Evolutionary conservation across 2,329 filamentous ascomycete genomes (phyloP), one percentile per base, ranked within the genome.

Genomic region (Huntiella decipiens): DNA sequence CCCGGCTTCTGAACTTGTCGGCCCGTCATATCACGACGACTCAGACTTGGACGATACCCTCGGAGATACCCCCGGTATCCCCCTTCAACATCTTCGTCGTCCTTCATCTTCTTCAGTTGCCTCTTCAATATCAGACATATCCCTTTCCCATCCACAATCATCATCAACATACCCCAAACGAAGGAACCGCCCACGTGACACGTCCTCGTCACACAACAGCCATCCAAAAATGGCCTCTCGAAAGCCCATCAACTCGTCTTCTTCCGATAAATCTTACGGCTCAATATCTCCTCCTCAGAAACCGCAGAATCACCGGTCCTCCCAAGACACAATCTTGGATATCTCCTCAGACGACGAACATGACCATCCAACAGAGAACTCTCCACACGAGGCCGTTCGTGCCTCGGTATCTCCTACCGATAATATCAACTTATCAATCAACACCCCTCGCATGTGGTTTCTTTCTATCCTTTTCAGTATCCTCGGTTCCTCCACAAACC

Each of bases 371-470:
- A 64, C 69, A 12, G 79, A 83, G 56, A 78, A 85, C 59, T 84
- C 80, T 0, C 77, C 78, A 8, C 84, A 88, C 57, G 67, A 83
- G 39, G 79, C 84, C 57, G 84, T 91, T 34, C 75, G 83, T 48
- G 83, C 83, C 38, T 85, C 82, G 0, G 83, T 91, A 5, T 69
- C 80, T 10, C 76, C 82, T 3, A 78, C 74, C 31, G 83, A 91
- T 61, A 75, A 91, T 56, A 77, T 71, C 12, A 69, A 74, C 3
- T 63, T 88, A n/a, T 88, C 82, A 6, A 86, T 91, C 57, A 85
- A 83, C 60, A 88, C 83, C 4, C 83, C 83, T 34, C 82, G 84
- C 45, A 91, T 91, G 83, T 91, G 83, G 84, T 68, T 68, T 31
- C 61, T 91, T 13, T 85, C 82, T n/a, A 69, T 83, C 33, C 57